Conservation (phyloP, 176 grass and related monocot genomes). For the Musa acuminata region DNA sequence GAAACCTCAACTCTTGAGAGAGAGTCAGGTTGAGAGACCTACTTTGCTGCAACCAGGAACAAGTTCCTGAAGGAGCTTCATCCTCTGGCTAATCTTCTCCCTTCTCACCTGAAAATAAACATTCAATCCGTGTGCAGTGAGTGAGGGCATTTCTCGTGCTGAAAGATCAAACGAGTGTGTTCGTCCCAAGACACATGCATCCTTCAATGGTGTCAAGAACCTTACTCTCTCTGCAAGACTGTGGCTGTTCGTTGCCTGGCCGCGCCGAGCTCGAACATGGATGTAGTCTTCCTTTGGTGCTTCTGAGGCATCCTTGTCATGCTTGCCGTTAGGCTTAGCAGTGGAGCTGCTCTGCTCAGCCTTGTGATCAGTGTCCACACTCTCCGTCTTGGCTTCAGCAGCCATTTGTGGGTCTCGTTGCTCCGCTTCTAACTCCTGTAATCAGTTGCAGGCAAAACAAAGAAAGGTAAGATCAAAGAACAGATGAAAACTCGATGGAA, state of each 20-base stretch:
- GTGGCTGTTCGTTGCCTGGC: conserved; percentile 21
- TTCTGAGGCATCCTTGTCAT: not conserved
- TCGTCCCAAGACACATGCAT: not conserved
- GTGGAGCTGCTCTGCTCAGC: not conserved
- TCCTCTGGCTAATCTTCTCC: conserved; percentile 97
- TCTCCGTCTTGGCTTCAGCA: not conserved
- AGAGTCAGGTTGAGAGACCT: conserved; percentile 5
- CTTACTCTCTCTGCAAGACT: conserved; percentile 21
- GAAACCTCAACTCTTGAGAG: not conserved
- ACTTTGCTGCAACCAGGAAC: conserved; percentile 98
- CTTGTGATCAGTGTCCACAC: not conserved
- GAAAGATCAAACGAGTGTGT: not conserved
- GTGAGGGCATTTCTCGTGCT: not conserved
- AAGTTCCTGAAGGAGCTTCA: conserved; percentile 96
- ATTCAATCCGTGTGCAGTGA: not conserved
- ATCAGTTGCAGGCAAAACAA: not conserved
- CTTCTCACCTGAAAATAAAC: conserved; percentile 60
- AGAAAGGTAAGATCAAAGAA: not conserved
- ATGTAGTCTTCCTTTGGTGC: conserved; percentile 9
- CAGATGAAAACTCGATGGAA: not conserved
- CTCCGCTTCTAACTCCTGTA: not conserved
- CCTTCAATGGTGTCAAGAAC: not conserved
- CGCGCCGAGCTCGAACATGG: conserved; percentile 11
- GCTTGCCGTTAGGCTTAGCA: not conserved
- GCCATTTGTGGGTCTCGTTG: not conserved